Evolutionary conservation across 2,329 filamentous ascomycete species (phyloP).

Genomic region (Fusarium tupiense): DNA sequence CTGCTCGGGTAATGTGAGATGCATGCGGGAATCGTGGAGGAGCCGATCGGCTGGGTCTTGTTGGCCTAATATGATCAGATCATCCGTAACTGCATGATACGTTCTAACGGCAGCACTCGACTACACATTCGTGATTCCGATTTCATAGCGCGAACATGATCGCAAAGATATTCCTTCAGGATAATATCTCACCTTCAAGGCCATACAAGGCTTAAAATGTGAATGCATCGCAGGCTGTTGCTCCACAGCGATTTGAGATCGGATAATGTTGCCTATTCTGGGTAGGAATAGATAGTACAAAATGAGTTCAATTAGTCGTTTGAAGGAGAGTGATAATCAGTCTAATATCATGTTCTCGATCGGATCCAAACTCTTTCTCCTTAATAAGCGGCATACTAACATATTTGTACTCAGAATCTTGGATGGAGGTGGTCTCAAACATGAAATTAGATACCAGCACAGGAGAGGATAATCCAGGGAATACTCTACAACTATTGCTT

Average conservation of each 20-base stretch:
- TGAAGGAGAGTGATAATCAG: neutral
- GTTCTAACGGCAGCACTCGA: neutral
- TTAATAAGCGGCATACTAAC: neutral
- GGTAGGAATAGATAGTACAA: no score
- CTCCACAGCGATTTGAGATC: neutral
- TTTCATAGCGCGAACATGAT: neutral
- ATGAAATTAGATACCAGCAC: neutral
- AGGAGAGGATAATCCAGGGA: neutral
- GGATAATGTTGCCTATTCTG: no score
- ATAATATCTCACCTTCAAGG: neutral
- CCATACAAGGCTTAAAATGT: neutral
- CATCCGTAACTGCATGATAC: neutral
- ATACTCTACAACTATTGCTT: no score
- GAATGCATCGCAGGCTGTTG: neutral
- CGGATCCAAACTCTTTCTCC: neutral
- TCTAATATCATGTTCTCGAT: neutral
- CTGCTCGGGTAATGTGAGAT: neutral
- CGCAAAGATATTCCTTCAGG: neutral
- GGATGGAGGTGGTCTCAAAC: neutral
- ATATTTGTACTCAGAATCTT: neutral
- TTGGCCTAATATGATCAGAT: neutral
- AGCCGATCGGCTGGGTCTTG: neutral
- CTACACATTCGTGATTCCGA: neutral
- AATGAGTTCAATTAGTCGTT: neutral
- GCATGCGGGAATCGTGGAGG: constrained; percentile 7